Base-by-base conservation (phyloP, 805 yeast species). In the Metschnikowia borealis region DNA sequence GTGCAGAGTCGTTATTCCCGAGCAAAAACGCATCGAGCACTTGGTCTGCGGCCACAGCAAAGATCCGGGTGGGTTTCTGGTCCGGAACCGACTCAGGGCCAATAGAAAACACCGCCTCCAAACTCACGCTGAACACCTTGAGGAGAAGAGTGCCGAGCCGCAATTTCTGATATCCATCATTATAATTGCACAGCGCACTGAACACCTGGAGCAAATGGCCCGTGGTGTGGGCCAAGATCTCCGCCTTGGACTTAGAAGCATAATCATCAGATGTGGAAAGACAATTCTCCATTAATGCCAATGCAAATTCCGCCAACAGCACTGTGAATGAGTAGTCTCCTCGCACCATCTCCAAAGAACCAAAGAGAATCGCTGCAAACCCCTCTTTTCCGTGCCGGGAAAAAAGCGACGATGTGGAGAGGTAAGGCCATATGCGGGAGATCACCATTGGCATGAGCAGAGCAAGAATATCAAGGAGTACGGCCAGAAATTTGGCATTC, bases 341-440 rank as follows among this genome's bases (percentile, higher is more conserved):
- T 40, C 72, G 72, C 1, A 85, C 82, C 62, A 84, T 78, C 65
- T 90, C 97, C 20, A 82, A 78, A 5, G 89, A 76, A 2, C 91
- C 90, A 44, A 89, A 71, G 1, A 88, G 74, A 0, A 77, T 75
- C 1, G 80, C 66, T 0, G 83, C 81, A 43, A 81, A 67, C 0
- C 94, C 91, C 39, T 87, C 88, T 54, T 80, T 81, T 2, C 75
- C 75, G 49, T 79, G 75, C 44, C 76, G 74, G 13, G 85, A 83
- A 1, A 89, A 69, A 29, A 90, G 68, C 17, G 81, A 77, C 0
- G 96, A 85, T 46, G 82, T 81, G 20, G 81, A 77, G 13, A 92
- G 65, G 60, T 85, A 85, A 0, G 89, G 78, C 96, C 97, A 91
- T 3, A 90, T 85, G 49, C 89, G 73, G 52, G 78, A 75, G 0